Conservation (phyloP, 1,284 basidiomycete genomes). For the Flammula alnicola region DNA sequence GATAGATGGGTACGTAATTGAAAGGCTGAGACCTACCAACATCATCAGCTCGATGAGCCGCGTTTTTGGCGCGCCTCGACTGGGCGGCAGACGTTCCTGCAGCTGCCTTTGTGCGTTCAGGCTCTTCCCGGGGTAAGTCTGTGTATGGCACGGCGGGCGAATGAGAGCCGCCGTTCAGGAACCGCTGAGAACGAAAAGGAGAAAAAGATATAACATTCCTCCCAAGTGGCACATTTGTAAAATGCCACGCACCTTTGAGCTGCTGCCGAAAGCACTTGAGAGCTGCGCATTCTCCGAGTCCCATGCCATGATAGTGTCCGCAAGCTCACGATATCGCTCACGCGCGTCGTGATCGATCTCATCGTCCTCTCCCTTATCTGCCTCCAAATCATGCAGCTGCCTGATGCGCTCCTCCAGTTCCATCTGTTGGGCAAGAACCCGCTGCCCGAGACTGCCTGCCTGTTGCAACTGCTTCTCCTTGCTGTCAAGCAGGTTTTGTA, state of each 20-base stretch:
- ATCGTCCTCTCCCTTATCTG: slow-evolving; percentile 58
- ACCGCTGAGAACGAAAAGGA: slow-evolving; percentile 30
- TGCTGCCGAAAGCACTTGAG: slow-evolving; percentile 66
- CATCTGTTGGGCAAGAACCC: slow-evolving; percentile 88
- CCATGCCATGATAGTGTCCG: slow-evolving; percentile 79
- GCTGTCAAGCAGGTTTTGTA: slow-evolving; percentile 81
- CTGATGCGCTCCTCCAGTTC: slow-evolving; percentile 88
- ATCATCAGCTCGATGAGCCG: slow-evolving; percentile 82
- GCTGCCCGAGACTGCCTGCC: slow-evolving; percentile 88
- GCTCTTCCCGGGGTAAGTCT: slow-evolving; percentile 48
- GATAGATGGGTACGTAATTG: slow-evolving; percentile 17
- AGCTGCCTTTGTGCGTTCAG: slow-evolving; percentile 48
- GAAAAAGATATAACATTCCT: slow-evolving; percentile 13
- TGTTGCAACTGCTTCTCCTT: slow-evolving; percentile 92
- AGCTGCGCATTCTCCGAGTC: slow-evolving; percentile 84
- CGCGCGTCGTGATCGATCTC: slow-evolving; percentile 71
- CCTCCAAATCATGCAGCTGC: slow-evolving; percentile 73
- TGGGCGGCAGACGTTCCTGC: slow-evolving; percentile 66
- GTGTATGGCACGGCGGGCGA: slow-evolving; percentile 42
- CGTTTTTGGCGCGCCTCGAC: slow-evolving; percentile 83
- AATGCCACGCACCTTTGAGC: slow-evolving; percentile 55
- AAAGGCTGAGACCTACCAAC: slow-evolving; percentile 66
- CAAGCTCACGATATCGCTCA: slow-evolving; percentile 76
- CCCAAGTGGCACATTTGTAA: not conserved
- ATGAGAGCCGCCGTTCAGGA: slow-evolving; percentile 38